Evolutionary conservation across 163 green algal species (phyloP).

Genomic region (Scenedesmus sp.): DNA sequence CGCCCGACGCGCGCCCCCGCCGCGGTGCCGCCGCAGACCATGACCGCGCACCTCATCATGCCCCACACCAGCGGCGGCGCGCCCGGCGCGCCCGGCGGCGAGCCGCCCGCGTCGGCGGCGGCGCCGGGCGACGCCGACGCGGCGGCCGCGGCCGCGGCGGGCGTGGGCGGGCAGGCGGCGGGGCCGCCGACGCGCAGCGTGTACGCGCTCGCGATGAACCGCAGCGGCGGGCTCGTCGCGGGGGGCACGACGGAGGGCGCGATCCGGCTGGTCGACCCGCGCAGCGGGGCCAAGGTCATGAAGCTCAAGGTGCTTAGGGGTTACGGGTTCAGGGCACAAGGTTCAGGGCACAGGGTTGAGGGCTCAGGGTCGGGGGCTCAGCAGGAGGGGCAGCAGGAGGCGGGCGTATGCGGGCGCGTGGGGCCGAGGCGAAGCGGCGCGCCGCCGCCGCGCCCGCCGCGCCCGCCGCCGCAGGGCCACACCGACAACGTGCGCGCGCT

Average conservation of each 20-base stretch:
- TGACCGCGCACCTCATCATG: constrained; percentile 34
- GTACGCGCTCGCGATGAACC: constrained; percentile 83
- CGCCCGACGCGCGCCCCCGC: not conserved
- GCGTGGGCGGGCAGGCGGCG: not conserved
- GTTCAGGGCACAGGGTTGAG: too few relatives aligned
- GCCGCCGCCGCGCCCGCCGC: too few relatives aligned
- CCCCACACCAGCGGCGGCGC: constrained; percentile 34
- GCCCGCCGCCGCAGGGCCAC: too few relatives aligned
- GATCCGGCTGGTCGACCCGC: constrained; percentile 73
- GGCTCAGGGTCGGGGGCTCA: too few relatives aligned
- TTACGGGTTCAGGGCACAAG: not conserved
- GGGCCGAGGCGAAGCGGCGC: too few relatives aligned
- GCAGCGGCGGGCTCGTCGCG: constrained; percentile 69
- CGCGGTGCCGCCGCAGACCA: not conserved
- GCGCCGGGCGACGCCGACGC: not conserved
- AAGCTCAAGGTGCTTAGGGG: constrained; percentile 61
- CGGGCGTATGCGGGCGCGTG: too few relatives aligned
- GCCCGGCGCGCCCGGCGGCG: constrained; percentile 3
- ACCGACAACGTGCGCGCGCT: constrained; percentile 85
- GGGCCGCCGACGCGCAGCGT: constrained; percentile 59
- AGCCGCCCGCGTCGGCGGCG: not conserved
- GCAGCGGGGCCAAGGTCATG: constrained; percentile 52
- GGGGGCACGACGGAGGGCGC: constrained; percentile 77
- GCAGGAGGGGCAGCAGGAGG: too few relatives aligned
- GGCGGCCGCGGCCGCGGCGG: not conserved